Base-by-base conservation (phyloP, 2,329 filamentous ascomycete genomes). In the Aspergillus japonicus region DNA sequence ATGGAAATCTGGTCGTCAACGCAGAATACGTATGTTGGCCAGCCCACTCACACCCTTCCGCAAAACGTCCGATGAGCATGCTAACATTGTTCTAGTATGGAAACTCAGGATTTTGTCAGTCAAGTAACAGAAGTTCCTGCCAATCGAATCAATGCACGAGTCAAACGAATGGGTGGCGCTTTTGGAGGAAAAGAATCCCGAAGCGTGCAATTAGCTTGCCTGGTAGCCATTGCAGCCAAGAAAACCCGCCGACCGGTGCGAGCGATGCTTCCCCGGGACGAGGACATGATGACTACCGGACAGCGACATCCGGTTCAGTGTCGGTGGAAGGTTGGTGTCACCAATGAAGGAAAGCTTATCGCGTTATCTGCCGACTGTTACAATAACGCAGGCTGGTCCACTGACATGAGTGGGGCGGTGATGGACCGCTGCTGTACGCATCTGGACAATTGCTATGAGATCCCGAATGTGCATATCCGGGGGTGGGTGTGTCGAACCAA, bases 141-240 rank as follows among this genome's bases (percentile, higher is more conserved):
- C 1, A 96, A 96, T 78, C 93, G 93, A 73, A 83, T 96, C 29
- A 89, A 92, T 10, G 86, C 89, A 31, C 87, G 87, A 39, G 91
- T 96, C 19, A 96, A 96, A 77, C 85, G 92, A 50, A 81, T 96
- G 51, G 92, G 92, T 39, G 92, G 92, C 63, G 92, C 90, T 0
- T 96, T 96, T 67, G 92, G 92, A 58, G 92, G 92, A 57, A 96
- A 96, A 71, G 92, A 96, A 74, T 91, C 90, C 0, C 82, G 92
- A 60, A 91, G 89, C 1, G 82, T 95, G 21, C 86, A 91, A 62
- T 84, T 96, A 33, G 88, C 89, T 66, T 87, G 87, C 4, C 90
- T 91, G 26, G 84, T 89, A 50, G 91, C 92, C 0, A 79, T 91
- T 39, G 91, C 91, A 3, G 92, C 92, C 4, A 89, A 92, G 73